Percentiles rank a stretch among this genome's conserved stretches.
Conservation (phyloP, 352 stramenopile species). For the Phytophthora cactorum region DNA sequence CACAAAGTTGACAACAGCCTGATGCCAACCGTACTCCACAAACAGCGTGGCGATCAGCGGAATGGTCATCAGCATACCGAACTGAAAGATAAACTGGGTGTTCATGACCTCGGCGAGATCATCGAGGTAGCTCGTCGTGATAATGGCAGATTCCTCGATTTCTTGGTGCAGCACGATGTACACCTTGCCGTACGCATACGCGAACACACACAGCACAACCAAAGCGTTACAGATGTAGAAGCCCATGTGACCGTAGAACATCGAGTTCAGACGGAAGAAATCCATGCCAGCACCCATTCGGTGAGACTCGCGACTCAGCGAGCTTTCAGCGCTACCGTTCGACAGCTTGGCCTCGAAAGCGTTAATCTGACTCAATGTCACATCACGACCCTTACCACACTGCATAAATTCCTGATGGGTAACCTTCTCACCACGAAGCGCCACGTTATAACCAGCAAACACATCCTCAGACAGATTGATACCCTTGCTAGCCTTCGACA, state of each 20-base stretch:
- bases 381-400: constrained; percentile 87
- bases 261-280: constrained; percentile 90
- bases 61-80: constrained; percentile 90
- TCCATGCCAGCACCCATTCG: constrained; percentile 87
- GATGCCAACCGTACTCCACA: constrained; percentile 85
- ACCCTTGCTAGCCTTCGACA: constrained; percentile 88
- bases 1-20: constrained; percentile 84
- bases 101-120: constrained; percentile 82
- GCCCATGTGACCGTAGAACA: constrained; percentile 91
- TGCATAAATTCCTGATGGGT: constrained; percentile 91
- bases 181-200: constrained; percentile 84
- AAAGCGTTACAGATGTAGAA: constrained; percentile 90
- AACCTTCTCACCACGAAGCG: constrained; percentile 77
- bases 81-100: constrained; percentile 91
- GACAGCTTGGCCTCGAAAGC: constrained; percentile 89
- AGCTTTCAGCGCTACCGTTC: constrained; percentile 83
- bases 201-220: constrained; percentile 82
- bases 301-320: constrained; percentile 79
- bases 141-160: constrained; percentile 77
- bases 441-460: constrained; percentile 87
- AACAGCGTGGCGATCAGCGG: constrained; percentile 83
- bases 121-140: constrained; percentile 75
- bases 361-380: constrained; percentile 89
- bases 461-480: constrained; percentile 92
- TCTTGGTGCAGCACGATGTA: constrained; percentile 85